phyloP scores from a whole-genome alignment of 1,284 basidiomycete species.

The Irpex sp. region DNA sequence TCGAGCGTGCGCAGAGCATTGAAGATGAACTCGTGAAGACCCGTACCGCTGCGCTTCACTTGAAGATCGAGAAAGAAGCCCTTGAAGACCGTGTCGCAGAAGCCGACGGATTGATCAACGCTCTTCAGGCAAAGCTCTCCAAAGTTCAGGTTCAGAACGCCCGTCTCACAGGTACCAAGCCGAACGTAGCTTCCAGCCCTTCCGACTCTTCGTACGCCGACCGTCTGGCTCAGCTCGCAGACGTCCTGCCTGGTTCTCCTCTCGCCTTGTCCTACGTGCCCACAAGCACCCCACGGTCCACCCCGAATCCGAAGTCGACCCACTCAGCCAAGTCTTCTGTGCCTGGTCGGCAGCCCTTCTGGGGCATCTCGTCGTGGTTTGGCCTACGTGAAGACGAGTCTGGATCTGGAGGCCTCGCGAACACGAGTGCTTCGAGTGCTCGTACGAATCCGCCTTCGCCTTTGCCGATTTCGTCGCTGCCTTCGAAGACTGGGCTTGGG shows the following conservation, averaged over 20 bases:
- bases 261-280: background rate
- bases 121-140: constrained; percentile 76
- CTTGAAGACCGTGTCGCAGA: constrained; percentile 74
- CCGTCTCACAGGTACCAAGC: background rate
- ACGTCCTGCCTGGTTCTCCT: background rate
- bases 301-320: background rate
- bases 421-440: too few species aligned
- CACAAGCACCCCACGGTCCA: background rate
- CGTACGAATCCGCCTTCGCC: too few species aligned
- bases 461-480: background rate
- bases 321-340: background rate
- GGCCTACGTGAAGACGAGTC: background rate
- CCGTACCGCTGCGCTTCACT: constrained; percentile 57
- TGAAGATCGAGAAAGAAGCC: constrained; percentile 71
- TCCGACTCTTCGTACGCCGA: background rate
- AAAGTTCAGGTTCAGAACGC: constrained; percentile 34
- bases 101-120: constrained; percentile 75
- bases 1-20: constrained; percentile 76
- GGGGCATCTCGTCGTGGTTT: background rate
- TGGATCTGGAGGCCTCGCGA: background rate
- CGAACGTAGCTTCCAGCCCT: background rate
- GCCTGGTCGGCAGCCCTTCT: background rate
- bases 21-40: constrained; percentile 76
- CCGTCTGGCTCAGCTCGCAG: background rate
- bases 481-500: background rate